phyloP scores from a whole-genome alignment of 768 basidiomycete species.

The Agrocybe pediades region DNA sequence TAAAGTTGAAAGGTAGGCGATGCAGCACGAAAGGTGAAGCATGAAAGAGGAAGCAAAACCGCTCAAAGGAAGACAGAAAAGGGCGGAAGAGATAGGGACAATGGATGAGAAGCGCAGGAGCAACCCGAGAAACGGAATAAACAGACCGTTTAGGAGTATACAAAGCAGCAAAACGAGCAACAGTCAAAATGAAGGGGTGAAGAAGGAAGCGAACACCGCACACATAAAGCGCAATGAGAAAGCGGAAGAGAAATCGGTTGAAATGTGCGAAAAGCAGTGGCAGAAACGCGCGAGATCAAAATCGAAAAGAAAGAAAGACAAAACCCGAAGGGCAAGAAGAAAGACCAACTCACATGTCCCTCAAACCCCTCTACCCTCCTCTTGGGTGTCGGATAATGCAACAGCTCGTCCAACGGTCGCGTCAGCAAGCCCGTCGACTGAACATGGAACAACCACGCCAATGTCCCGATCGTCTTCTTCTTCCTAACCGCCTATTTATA shows the following conservation, averaged over 20 bases:
- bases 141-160: too few relatives aligned
- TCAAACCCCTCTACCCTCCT: slow-evolving; percentile 59
- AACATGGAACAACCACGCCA: slow-evolving; percentile 84
- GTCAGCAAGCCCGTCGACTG: slow-evolving; percentile 61
- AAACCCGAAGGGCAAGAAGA: slow-evolving; percentile 3
- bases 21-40: too few relatives aligned
- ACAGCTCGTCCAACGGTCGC: slow-evolving; percentile 69
- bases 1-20: too few relatives aligned
- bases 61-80: too few relatives aligned
- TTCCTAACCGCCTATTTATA: slow-evolving; percentile 69
- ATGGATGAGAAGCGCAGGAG: too few relatives aligned
- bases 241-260: too few relatives aligned
- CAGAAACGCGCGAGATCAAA: neutral
- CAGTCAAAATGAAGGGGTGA: neutral
- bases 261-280: neutral
- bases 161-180: slow-evolving; percentile 1
- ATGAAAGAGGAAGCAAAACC: too few relatives aligned
- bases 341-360: slow-evolving; percentile 51
- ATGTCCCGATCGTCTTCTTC: slow-evolving; percentile 69
- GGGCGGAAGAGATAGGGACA: too few relatives aligned
- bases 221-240: too few relatives aligned
- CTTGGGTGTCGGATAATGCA: slow-evolving; percentile 83
- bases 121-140: too few relatives aligned
- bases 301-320: neutral
- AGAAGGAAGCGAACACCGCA: too few relatives aligned